These are phyloP conservation scores for Aspergillus mulundensis DNA, from an alignment of 495 filamentous ascomycete genomes.

Conservation along the genomic window DNA sequence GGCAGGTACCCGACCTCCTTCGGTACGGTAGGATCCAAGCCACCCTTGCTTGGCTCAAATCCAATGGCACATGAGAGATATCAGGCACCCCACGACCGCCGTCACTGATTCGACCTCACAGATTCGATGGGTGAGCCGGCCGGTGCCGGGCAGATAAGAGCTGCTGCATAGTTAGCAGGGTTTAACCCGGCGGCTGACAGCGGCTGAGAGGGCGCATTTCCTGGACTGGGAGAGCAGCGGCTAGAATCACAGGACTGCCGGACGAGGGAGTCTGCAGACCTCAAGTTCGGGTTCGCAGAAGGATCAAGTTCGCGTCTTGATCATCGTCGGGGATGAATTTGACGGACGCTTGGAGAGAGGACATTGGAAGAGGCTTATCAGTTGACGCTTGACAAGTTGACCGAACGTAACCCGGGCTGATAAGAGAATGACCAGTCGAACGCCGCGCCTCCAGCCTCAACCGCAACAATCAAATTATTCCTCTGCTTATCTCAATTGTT, in stretches of 20 bases:
- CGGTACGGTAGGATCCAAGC: neutral
- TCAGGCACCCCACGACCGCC: neutral
- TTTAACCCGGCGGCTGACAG: neutral
- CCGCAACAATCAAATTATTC: neutral
- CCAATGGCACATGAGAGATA: neutral
- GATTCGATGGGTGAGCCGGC: constrained; percentile 5
- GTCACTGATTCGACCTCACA: neutral
- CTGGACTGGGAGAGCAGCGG: neutral
- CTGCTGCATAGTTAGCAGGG: no score
- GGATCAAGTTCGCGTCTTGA: neutral
- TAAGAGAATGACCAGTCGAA: neutral
- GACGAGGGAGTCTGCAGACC: neutral
- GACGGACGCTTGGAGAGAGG: neutral
- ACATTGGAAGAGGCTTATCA: neutral
- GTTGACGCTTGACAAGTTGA: neutral
- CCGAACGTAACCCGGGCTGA: neutral
- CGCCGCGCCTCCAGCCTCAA: neutral
- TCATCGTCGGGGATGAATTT: neutral
- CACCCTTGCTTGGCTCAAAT: constrained; percentile 5
- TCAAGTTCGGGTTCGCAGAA: neutral
- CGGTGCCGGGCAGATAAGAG: neutral
- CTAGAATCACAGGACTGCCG: neutral
- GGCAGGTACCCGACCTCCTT: neutral
- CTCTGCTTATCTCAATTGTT: neutral
- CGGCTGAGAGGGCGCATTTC: neutral